phyloP scores from a whole-genome alignment of 495 filamentous ascomycete genomes.

The Neurospora sp. region DNA sequence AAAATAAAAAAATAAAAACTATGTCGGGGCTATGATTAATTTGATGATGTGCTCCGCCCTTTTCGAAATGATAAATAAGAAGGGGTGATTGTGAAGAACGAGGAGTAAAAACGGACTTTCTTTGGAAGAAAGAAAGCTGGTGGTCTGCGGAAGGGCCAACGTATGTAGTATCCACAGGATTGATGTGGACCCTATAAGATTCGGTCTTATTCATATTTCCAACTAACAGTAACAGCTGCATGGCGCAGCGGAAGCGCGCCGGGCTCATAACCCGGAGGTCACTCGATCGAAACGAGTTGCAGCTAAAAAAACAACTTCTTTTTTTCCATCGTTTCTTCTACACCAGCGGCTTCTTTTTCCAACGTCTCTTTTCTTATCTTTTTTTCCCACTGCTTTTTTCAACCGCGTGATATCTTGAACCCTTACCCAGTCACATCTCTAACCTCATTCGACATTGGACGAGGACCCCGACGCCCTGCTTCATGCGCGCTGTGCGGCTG shows the following conservation, averaged over 20 bases:
- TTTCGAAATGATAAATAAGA: too few relatives aligned
- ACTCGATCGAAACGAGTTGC: slow-evolving; percentile 9
- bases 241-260: slow-evolving; percentile 11
- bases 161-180: not conserved
- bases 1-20: too few relatives aligned
- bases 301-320: not conserved
- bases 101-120: not conserved
- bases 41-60: too few relatives aligned
- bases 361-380: not conserved
- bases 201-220: not conserved
- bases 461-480: not conserved
- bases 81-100: not conserved
- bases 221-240: not conserved
- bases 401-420: not conserved
- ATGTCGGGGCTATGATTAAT: too few relatives aligned
- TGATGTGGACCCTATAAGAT: not conserved
- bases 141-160: not conserved
- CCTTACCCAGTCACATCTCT: not conserved
- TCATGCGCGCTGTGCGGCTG: not conserved
- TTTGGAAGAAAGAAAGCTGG: not conserved
- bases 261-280: slow-evolving; percentile 10
- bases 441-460: not conserved
- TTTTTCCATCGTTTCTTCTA: slow-evolving; percentile 7
- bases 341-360: not conserved
- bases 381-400: not conserved